These are phyloP conservation scores for Paramecium primaurelia DNA, from an alignment of 73 alveolate species.

Conservation along the genomic window DNA sequence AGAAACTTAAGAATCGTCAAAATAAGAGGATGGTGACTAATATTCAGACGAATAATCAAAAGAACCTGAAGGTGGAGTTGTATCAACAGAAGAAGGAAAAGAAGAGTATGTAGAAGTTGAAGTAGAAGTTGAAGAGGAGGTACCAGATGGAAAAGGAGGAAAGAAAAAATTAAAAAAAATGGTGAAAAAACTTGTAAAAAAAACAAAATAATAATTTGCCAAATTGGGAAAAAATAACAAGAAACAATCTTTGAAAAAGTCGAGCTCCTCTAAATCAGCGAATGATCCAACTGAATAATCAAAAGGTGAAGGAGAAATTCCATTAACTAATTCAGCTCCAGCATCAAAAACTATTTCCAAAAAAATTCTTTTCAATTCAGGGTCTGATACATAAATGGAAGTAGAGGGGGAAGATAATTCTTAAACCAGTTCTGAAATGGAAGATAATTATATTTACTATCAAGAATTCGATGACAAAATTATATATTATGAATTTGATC, in stretches of 20 bases:
- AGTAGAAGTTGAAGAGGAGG: background rate
- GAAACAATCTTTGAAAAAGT: background rate
- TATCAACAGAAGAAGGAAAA: background rate
- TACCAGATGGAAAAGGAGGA: background rate
- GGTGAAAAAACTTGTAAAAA: background rate
- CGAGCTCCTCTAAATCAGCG: background rate
- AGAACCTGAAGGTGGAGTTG: background rate
- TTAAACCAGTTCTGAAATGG: background rate
- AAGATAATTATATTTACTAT: background rate
- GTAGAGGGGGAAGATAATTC: background rate
- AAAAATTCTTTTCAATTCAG: background rate
- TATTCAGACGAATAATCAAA: background rate
- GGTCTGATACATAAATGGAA: background rate
- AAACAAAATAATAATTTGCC: background rate
- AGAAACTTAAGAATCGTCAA: background rate
- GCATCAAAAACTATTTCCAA: background rate
- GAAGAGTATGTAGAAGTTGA: background rate
- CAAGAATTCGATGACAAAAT: background rate
- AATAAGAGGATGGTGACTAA: no score
- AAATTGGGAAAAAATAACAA: background rate
- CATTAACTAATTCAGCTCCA: background rate
- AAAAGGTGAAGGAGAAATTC: background rate
- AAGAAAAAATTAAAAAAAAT: background rate
- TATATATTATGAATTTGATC: background rate
- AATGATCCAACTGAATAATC: background rate